Evolutionary conservation across 192 early-diverging fungal genomes (phyloP), one percentile per base, ranked within the genome.

Genomic region (Mortierella claussenii): DNA sequence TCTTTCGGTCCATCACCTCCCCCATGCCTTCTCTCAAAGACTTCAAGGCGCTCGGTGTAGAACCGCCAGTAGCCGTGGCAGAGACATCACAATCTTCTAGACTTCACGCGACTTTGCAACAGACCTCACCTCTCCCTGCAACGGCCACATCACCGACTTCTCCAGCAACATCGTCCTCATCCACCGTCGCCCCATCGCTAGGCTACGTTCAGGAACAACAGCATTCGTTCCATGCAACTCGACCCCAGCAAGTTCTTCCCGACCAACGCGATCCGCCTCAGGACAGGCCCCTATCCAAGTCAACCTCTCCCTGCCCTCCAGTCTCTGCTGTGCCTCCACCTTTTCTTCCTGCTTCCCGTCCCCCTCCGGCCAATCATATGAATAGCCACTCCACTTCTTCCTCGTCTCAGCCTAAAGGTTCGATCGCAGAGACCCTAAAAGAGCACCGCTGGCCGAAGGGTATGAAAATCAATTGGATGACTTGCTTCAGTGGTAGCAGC

Each of bases 371-470:
- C 37, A 23, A 21, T 48, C 8, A 13, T 6, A 48, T 15, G 13
- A 21, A 48, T 7, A 48, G 46, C n/a, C 46, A 21, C 13, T 36
- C 1, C 48, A 40, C 37, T 13, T 10, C 7, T 13, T 40, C 56
- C 40, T 58, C 45, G 23, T n/a, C 59, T 36, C 42, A 24, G 26
- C 46, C 69, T 15, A 54, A 52, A 21, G 47, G 36, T 20, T 57
- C 55, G 5, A 57, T 74, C 34, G 53, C 55, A 2, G 69, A 74
- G 24, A 53, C 69, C 2, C 45, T 65, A 26, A 64, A 65, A 54
- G 69, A 74, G 52, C 50, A 74, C n/a, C 50, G 69, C 20, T 74
- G 69, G 69, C 60, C 70, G 30, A 74, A 74, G 28, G 56, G 62
- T 6, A 24, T 65, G 42, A 65, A 45, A 21, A 24, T 74, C 26